Conservation (phyloP, 257 asterid genomes). For the Lantana camara region DNA sequence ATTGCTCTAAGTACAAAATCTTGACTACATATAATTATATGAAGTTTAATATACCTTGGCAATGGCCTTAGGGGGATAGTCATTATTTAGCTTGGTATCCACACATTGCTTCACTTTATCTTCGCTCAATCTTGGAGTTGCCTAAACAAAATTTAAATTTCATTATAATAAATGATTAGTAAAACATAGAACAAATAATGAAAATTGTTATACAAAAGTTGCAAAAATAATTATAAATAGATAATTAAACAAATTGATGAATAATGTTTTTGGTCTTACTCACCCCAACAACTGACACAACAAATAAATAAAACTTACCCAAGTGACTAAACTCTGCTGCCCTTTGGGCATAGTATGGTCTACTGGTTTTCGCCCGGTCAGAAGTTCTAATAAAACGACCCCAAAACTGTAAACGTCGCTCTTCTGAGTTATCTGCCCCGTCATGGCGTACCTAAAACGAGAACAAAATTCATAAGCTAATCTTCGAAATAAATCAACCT, state of each 20-base stretch:
- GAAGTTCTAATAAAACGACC: conserved; percentile 74
- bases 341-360: conserved; percentile 98
- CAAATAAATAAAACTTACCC: conserved; percentile 42
- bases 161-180: neutral
- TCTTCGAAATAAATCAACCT: neutral
- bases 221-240: too few species aligned
- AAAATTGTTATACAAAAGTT: too few species aligned
- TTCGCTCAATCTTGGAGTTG: conserved; percentile 91
- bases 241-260: too few species aligned
- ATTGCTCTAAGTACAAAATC: neutral
- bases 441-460: conserved; percentile 73
- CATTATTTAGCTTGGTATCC: conserved; percentile 75
- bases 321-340: conserved; percentile 86
- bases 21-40: neutral
- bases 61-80: conserved; percentile 79
- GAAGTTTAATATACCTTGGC: conserved; percentile 58
- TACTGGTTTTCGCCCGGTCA: conserved; percentile 88
- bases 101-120: conserved; percentile 94
- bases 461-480: neutral
- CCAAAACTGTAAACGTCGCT: conserved; percentile 92
- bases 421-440: conserved; percentile 86
- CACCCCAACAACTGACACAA: too few species aligned
- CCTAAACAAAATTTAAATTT: conserved; percentile 41
- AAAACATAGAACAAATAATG: neutral
- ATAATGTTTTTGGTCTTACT: too few species aligned